phyloP scores from a whole-genome alignment of 116 monocot genomes.

The Zostera marina region DNA sequence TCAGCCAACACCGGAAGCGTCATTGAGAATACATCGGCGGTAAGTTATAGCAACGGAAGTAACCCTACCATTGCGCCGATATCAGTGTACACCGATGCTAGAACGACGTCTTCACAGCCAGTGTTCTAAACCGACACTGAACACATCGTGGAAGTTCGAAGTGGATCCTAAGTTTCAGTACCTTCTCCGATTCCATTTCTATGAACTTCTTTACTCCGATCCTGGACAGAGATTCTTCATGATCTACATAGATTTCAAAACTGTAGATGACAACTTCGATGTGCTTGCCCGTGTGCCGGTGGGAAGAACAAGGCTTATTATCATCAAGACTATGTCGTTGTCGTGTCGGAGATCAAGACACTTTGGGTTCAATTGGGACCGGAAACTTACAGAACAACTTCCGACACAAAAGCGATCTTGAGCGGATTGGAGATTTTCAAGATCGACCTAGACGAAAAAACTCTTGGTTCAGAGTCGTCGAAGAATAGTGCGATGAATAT shows the following conservation, averaged over 20 bases:
- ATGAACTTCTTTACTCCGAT: conserved; percentile 23
- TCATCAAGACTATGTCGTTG: conserved; percentile 39
- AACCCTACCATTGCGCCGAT: conserved; percentile 37
- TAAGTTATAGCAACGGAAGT: conserved; percentile 24
- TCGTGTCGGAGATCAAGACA: conserved; percentile 10
- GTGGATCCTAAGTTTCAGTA: conserved; percentile 52
- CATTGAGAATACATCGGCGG: conserved; percentile 15
- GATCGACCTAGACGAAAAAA: conserved; percentile 31
- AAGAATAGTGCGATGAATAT: conserved; percentile 11
- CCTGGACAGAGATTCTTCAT: conserved; percentile 36
- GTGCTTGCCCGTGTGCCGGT: conserved; percentile 27
- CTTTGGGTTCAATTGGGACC: conserved; percentile 53
- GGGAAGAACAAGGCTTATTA: conserved; percentile 66
- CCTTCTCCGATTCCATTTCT: conserved; percentile 55
- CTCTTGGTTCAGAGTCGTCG: conserved; percentile 24
- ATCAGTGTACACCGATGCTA: conserved; percentile 37
- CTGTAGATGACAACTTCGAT: conserved; percentile 41
- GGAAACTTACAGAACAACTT: conserved; percentile 14
- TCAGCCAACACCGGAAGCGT: neutral
- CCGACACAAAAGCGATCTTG: conserved; percentile 34
- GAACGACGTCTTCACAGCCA: conserved; percentile 17
- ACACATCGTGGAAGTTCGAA: conserved; percentile 52
- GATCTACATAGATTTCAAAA: conserved; percentile 46
- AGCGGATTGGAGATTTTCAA: conserved; percentile 73
- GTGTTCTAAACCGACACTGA: conserved; percentile 29